phyloP scores from a whole-genome alignment of 768 basidiomycete genomes.

The Trametes villosa region DNA sequence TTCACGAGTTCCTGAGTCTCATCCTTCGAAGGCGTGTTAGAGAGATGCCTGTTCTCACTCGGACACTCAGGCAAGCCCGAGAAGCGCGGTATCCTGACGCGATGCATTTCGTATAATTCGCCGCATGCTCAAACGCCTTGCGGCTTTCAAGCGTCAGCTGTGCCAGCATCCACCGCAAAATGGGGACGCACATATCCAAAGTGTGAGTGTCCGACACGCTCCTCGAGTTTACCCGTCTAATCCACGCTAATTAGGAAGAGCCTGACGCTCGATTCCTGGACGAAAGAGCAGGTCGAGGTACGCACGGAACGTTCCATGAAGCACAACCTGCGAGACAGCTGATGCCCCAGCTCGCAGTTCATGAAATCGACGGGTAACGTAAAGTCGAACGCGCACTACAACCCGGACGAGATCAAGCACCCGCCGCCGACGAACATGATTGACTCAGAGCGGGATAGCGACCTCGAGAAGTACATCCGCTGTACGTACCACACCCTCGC shows the following conservation, averaged over 20 bases:
- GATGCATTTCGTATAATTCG: no score
- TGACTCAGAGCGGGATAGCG: conserved; percentile 82
- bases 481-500: conserved; percentile 47
- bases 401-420: conserved; percentile 80
- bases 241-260: conserved; percentile 67
- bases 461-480: conserved; percentile 90
- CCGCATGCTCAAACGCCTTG: background rate
- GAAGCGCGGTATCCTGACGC: no score
- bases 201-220: conserved; percentile 68
- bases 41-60: no score
- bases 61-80: no score
- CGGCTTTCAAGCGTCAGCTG: conserved; percentile 68
- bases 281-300: conserved; percentile 88
- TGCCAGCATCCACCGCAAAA: conserved; percentile 91
- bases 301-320: conserved; percentile 34
- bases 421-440: conserved; percentile 83
- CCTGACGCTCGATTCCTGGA: conserved; percentile 85
- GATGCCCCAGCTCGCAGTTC: conserved; percentile 45
- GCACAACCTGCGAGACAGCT: no score
- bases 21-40: no score
- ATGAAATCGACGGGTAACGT: conserved; percentile 85
- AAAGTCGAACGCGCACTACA: conserved; percentile 78
- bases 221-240: conserved; percentile 1
- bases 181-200: conserved; percentile 92
- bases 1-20: no score